A percentile compares a stretch with the other conserved stretches of the same genome.
Conservation (phyloP, 768 basidiomycete species). For the Termitomyces sp. region DNA sequence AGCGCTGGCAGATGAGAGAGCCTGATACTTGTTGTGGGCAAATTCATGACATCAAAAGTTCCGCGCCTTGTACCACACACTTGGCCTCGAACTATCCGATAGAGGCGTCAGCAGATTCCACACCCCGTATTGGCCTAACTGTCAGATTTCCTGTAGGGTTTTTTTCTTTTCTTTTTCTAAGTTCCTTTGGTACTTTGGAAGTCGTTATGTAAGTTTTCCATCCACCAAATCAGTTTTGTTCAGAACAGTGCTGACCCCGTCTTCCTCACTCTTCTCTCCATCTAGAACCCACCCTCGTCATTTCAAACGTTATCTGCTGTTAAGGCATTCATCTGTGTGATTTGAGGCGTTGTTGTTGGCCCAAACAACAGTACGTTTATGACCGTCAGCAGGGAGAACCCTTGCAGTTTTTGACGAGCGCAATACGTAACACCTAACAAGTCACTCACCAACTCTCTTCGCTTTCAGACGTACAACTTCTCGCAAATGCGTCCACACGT, state of each 20-base stretch:
- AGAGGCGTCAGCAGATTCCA: slow-evolving; percentile 3
- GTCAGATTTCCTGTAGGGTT: slow-evolving; percentile 7
- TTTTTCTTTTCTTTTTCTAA: slow-evolving; percentile 6
- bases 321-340: slow-evolving; percentile 10
- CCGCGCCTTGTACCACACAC: slow-evolving; percentile 9
- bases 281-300: not conserved
- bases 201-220: slow-evolving; percentile 28
- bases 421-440: slow-evolving; percentile 26
- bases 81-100: slow-evolving; percentile 9
- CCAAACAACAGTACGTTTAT: slow-evolving; percentile 3
- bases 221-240: slow-evolving; percentile 3
- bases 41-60: slow-evolving; percentile 14
- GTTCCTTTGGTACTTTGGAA: slow-evolving; percentile 6
- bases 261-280: slow-evolving; percentile 7
- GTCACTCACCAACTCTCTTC: slow-evolving; percentile 19
- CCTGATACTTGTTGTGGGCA: slow-evolving; percentile 14
- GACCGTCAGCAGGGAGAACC: slow-evolving; percentile 20
- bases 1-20: slow-evolving; percentile 14
- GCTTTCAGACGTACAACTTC: slow-evolving; percentile 14
- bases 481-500: slow-evolving; percentile 37
- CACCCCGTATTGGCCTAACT: slow-evolving; percentile 1
- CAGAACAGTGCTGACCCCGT: slow-evolving; percentile 12
- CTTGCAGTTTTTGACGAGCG: slow-evolving; percentile 25
- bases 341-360: slow-evolving; percentile 10
- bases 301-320: slow-evolving; percentile 2